Evolutionary conservation across 2,329 filamentous ascomycete species (phyloP).

Genomic region (Colletotrichum zoysiae): DNA sequence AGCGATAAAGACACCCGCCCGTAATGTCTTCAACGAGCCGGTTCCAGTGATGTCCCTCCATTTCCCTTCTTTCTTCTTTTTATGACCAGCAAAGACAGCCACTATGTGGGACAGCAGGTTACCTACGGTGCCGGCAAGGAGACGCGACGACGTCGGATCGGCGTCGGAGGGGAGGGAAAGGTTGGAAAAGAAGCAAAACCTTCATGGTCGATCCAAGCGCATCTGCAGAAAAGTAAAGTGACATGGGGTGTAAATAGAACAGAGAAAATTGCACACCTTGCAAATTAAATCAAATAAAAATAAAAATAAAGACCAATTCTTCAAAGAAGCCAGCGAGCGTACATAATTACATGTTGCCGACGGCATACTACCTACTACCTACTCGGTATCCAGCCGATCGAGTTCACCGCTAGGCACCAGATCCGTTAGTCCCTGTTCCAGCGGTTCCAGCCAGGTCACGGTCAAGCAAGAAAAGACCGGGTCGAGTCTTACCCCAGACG

Average conservation of each 20-base stretch:
- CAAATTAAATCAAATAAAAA: neutral
- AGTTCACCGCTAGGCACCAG: neutral
- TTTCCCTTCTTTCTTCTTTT: neutral
- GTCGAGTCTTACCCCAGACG: constrained; percentile 37
- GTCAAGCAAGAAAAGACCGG: constrained; percentile 29
- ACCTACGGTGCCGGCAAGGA: neutral
- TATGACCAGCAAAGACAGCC: neutral
- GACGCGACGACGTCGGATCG: constrained; percentile 10
- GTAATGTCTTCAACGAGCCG: neutral
- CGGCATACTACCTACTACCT: neutral
- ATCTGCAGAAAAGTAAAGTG: constrained; percentile 8
- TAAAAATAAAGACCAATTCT: neutral
- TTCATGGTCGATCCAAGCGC: constrained; percentile 14
- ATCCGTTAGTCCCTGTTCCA: constrained; percentile 13
- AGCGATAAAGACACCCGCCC: neutral
- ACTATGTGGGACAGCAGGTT: neutral
- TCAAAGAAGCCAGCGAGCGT: neutral
- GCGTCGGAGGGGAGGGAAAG: constrained; percentile 12
- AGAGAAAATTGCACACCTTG: neutral
- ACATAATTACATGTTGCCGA: neutral
- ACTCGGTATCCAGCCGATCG: neutral
- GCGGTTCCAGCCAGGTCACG: constrained; percentile 15
- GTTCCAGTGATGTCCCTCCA: neutral
- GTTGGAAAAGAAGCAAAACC: constrained; percentile 14
- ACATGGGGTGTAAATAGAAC: neutral